Evolutionary conservation across 345 rosid species (phyloP).

Genomic region (Cardamine chenopodiifolia): DNA sequence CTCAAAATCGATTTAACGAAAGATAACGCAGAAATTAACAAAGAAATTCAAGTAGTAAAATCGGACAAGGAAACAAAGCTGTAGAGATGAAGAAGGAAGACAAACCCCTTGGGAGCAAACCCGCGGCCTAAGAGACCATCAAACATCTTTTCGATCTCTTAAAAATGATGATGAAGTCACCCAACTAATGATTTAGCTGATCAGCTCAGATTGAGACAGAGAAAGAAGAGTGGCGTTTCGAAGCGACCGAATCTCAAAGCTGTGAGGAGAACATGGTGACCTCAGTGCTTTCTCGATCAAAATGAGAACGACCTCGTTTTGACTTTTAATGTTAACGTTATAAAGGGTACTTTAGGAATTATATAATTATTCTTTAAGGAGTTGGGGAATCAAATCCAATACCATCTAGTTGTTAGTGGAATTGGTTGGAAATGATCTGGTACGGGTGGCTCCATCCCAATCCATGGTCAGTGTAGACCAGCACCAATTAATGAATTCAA

Average conservation of each 20-base stretch:
- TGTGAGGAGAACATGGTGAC: slow-evolving; percentile 18
- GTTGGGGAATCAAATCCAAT: slow-evolving; percentile 37
- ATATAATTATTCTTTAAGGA: background rate
- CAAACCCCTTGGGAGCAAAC: slow-evolving; percentile 71
- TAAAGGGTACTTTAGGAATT: slow-evolving; percentile 9
- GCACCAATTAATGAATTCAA: slow-evolving; percentile 22
- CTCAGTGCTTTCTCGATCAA: slow-evolving; percentile 9
- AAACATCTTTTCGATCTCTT: slow-evolving; percentile 62
- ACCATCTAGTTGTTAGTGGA: slow-evolving; percentile 18
- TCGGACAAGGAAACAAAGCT: background rate
- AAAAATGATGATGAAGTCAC: slow-evolving; percentile 15
- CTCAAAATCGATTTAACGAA: background rate
- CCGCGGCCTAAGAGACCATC: slow-evolving; percentile 89
- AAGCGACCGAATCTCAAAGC: slow-evolving; percentile 26
- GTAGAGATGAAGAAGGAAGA: slow-evolving; percentile 4
- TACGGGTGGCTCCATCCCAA: slow-evolving; percentile 26
- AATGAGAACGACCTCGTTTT: slow-evolving; percentile 27
- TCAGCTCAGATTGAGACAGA: background rate
- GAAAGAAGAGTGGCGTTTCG: background rate
- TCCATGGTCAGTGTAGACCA: slow-evolving; percentile 12
- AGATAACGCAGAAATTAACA: background rate
- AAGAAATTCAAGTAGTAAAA: no score
- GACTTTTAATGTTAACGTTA: slow-evolving; percentile 38
- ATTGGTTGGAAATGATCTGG: slow-evolving; percentile 35
- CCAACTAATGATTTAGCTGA: background rate